Base-by-base conservation (phyloP, 2,329 filamentous ascomycete species). In the Colletotrichum truncatum region DNA sequence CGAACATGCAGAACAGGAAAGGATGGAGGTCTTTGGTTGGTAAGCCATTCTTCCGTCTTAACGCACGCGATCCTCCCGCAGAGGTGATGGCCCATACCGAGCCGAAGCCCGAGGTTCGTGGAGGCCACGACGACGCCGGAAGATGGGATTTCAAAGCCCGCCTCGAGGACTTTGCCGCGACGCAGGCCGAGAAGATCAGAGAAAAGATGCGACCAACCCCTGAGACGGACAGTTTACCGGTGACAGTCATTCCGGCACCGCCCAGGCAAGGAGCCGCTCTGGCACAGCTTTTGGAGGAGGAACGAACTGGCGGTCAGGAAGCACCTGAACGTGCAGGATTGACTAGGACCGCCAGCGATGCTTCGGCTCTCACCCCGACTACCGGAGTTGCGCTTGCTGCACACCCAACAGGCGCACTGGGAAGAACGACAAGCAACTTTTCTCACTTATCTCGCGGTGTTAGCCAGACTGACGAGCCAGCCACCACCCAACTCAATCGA, bases 201-300 rank as follows among this genome's bases (percentile, higher is more conserved):
- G 87, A 90, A 58, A 83, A 79, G 62, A 81, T 88, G 48, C 80
- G 84, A 10, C 83, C 87, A 9, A 83, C 82, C 1, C 80, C 83
- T 1, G 83, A 86, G 69, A 86, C 83, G 2, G 84, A 85, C 18
- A 84, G 82, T 65, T 76, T 90, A 16, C 87, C 87, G 1, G 82
- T 88, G 1, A 87, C 81, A 16, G 83, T 89, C 7, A 89, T 91
- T 12, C 88, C 88, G 3, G 87, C 88, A 1, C 88, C 88, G 16
- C 82, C 84, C 34, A 82, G 88, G n/a, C 79, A 82, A 62, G 86
- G 87, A 5, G 82, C 84, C 0, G 84, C 86, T 48, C 73, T 89
- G 4, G 83, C 84, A n/a, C 81, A 84, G 57, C 79, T 89, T 7
- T 74, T 88, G 2, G 85, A 88, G 64, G 86, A 89, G 65, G 85